Base-by-base conservation (phyloP, 176 grass and related monocot species). In the Oryza rufipogon region DNA sequence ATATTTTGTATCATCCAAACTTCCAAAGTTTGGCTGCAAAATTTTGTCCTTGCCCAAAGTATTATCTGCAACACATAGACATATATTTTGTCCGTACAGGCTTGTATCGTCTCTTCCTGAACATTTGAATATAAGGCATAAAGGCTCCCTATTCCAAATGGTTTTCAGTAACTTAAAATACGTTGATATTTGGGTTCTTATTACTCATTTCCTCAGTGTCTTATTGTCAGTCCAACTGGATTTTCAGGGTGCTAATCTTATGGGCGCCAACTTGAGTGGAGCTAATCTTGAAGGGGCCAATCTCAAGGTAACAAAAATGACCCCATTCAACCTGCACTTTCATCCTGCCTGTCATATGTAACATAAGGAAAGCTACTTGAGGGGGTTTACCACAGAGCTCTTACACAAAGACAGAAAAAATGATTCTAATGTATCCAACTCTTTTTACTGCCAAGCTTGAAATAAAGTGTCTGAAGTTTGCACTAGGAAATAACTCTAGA, bases 271-370 rank as follows among this genome's bases (percentile, higher is more conserved):
- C 34, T 85, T 97, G 33, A 88, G 66, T 84, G 91, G 80, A 79
- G 95, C 95, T 86, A 95, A 97, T 78, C 88, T 97, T 78, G 95
- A 98, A 98, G 95, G 91, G 67, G 95, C 92, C 15, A 98, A 98
- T 93, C 92, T 98, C 33, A 98, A 95, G 92, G 95, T 98, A 93
- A 11, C 7, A 82, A 81, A 68, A 47, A 68, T 26, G 81, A 70
- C 16, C 49, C 66, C 23, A 52, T 71, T 20, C 52, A 42, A 74
- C 58, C 54, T 87, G 13, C 77, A 2, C 1, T 78, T 38, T 36
- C 3, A 16, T 72, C 20, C n/a, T 23, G 19, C 56, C 7, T 79
- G 45, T 73, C 49, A 39, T 52, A 4, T 42, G 2, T 68, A 80
- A 15, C 22, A 11, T 42, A 22, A 56, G 17, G 19, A 58, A 56